Base-by-base conservation (phyloP, 305 asterid species). In the Rubia balearica region DNA sequence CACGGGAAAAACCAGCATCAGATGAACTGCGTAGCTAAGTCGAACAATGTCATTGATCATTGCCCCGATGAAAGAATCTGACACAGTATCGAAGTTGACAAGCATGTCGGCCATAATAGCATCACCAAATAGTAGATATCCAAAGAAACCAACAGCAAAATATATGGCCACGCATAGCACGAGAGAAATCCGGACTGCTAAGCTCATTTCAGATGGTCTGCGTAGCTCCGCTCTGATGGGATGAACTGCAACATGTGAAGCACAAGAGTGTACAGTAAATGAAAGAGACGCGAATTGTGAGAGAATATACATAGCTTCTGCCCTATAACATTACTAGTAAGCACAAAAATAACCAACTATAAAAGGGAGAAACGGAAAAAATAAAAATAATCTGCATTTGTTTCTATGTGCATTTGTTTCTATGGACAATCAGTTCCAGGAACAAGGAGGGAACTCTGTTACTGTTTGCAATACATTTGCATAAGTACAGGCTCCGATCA, bases 1-100 rank as follows among this genome's bases (percentile, higher is more conserved):
- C 62, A 94, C 96, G 0, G 98, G 98, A 71, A 94, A 94, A 75
- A 94, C 98, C 77, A 94, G 86, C 98, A 94, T 91, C 77, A 94
- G 96, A 74, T 94, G 97, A 77, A 91, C 69, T 1, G 98, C 96
- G 19, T 94, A 94, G 73, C 98, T 94, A 82, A 94, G 51, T 67
- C 98, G 82, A 51, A 94, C 86, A 7, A 75, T 78, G 59, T 81
- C 90, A 13, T 91, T 91, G 74, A 91, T 81, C 64, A 87, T 45
- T 7, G 81, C 68, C 10, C 82, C 46, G 24, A 79, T 40, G 7
- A 82, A n/a, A 27, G 96, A 87, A 63, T 78, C 95, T 8, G 97
- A 85, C 71, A 78, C 71, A 71, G 72, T 75, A 74, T 91, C 96
- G 13, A 94, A 94, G 85, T 94, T 94, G 73, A 94, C 90, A 12